Evolutionary conservation across 495 filamentous ascomycete genomes (phyloP).

Genomic region (Lepidopterella palustris): DNA sequence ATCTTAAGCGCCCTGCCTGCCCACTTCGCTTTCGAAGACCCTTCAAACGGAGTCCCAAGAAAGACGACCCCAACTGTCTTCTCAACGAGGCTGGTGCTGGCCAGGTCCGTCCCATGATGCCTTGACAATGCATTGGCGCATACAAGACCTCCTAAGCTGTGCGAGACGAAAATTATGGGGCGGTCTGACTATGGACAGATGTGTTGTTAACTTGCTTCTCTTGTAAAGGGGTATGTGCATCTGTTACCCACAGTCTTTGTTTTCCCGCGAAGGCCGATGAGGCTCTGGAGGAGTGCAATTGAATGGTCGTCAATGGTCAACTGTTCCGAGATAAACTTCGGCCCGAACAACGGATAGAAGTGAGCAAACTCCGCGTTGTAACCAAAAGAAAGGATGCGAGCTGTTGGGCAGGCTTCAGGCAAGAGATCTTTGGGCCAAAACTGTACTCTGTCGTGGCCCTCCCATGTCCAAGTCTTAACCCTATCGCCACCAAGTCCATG

Average conservation of each 20-base stretch:
- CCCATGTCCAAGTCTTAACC: constrained; percentile 11
- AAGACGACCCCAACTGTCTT: constrained; percentile 9
- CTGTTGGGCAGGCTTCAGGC: constrained; percentile 5
- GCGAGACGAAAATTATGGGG: constrained; percentile 9
- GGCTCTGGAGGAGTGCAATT: constrained; percentile 3
- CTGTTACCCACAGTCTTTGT: not conserved
- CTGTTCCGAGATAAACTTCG: not conserved
- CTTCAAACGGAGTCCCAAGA: constrained; percentile 14
- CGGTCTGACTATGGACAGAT: not conserved
- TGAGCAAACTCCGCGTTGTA: not conserved
- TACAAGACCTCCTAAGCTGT: constrained; percentile 13
- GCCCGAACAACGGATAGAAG: constrained; percentile 1
- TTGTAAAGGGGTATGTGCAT: not conserved
- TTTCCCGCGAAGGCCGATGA: not conserved
- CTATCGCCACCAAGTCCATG: constrained; percentile 13
- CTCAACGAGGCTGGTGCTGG: constrained; percentile 3
- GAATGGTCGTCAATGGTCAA: constrained; percentile 4
- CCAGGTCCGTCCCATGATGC: constrained; percentile 1
- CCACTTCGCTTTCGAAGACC: constrained; percentile 10
- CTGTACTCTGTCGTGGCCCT: not conserved
- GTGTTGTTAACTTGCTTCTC: not conserved
- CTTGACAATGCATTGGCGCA: constrained; percentile 11
- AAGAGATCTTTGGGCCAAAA: constrained; percentile 14
- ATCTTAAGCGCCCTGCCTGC: constrained; percentile 1
- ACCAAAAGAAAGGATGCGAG: constrained; percentile 14